Evolutionary conservation across 768 basidiomycete genomes (phyloP).

Genomic region (Russula sp.): DNA sequence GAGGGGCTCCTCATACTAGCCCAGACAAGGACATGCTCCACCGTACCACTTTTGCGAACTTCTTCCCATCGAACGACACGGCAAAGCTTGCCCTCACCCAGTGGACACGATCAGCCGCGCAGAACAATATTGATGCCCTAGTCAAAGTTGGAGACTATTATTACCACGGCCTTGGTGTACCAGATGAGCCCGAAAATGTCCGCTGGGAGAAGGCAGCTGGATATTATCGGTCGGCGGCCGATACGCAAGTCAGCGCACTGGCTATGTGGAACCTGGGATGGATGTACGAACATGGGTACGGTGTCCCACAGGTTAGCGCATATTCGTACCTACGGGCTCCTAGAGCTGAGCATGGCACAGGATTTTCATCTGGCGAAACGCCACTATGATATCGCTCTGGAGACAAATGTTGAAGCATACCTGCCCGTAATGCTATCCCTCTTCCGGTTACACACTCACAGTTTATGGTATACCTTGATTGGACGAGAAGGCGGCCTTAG

Average conservation of each 20-base stretch:
- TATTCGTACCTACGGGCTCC: background rate
- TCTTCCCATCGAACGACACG: conserved; percentile 75
- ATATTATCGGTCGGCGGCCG: conserved; percentile 93
- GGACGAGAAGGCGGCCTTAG: conserved; percentile 64
- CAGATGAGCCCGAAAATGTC: conserved; percentile 57
- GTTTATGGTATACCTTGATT: conserved; percentile 69
- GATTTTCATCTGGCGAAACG: conserved; percentile 97
- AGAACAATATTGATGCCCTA: conserved; percentile 92
- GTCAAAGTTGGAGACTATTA: conserved; percentile 99
- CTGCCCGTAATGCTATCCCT: conserved; percentile 83
- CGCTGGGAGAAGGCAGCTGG: conserved; percentile 88
- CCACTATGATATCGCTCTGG: conserved; percentile 86
- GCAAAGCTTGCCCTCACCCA: conserved; percentile 83
- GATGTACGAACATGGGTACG: conserved; percentile 98
- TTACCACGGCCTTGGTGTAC: conserved; percentile 83
- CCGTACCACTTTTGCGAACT: conserved; percentile 63
- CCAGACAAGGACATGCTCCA: conserved; percentile 70
- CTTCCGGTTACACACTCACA: conserved; percentile 74
- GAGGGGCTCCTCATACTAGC: conserved; percentile 5
- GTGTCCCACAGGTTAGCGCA: conserved; percentile 71
- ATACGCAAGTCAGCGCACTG: conserved; percentile 87
- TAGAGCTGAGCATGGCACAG: conserved; percentile 38
- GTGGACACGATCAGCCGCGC: conserved; percentile 92
- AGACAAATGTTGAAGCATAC: conserved; percentile 86
- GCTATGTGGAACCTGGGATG: conserved; percentile 99